A percentile compares a stretch with the other conserved stretches of the same genome.
Evolutionary conservation across 257 asterid genomes (phyloP).

Genomic region (Plantago elongata): DNA sequence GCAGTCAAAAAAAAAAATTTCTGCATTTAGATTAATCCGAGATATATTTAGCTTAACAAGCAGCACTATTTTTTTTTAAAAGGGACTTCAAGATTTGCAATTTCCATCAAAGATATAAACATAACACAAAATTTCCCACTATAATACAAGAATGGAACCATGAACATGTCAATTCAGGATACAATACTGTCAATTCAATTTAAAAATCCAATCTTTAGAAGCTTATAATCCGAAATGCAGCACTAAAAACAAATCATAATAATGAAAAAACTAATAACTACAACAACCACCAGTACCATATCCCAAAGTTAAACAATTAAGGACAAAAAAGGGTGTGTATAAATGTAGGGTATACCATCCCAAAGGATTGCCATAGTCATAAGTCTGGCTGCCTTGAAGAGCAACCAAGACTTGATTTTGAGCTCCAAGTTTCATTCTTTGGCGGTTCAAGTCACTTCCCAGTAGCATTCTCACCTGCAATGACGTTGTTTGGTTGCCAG

Average conservation of each 20-base stretch:
- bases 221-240: not conserved
- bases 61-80: too few species aligned
- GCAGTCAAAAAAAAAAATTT: too few species aligned
- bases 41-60: too few species aligned
- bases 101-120: too few species aligned
- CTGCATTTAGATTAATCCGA: too few species aligned
- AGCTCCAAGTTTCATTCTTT: conserved; percentile 51
- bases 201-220: conserved; percentile 4
- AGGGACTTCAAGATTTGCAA: too few species aligned
- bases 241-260: not conserved
- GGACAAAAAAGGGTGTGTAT: not conserved
- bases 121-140: too few species aligned
- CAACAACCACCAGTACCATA: not conserved
- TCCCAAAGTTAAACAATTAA: not conserved
- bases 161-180: too few species aligned
- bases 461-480: conserved; percentile 49
- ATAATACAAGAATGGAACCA: too few species aligned
- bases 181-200: conserved; percentile 16
- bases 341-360: conserved; percentile 48
- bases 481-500: conserved; percentile 21
- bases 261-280: too few species aligned
- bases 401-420: conserved; percentile 41
- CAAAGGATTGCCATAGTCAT: conserved; percentile 63
- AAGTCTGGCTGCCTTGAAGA: conserved; percentile 46
- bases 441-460: conserved; percentile 57